A percentile compares a stretch with the other conserved stretches of the same genome.
phyloP scores from a whole-genome alignment of 2,329 filamentous ascomycete species.

The Neobulgaria alba region DNA sequence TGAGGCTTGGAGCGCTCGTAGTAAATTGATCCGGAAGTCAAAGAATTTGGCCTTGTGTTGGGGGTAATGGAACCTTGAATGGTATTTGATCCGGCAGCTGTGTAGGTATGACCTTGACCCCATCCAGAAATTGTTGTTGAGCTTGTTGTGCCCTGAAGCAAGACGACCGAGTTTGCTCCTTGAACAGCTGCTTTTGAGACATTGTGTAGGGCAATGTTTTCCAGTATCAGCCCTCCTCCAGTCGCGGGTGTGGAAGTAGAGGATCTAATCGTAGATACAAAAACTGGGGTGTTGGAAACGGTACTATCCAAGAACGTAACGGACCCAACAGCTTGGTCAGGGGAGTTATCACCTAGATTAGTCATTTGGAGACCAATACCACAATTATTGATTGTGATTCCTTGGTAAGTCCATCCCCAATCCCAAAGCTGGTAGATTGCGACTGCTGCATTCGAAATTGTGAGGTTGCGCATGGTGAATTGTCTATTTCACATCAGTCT shows the following conservation, averaged over 20 bases:
- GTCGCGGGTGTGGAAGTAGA: conserved; percentile 45
- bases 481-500: conserved; percentile 26
- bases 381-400: conserved; percentile 43
- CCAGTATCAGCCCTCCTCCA: conserved; percentile 71
- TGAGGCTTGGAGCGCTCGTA: conserved; percentile 44
- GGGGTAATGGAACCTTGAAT: conserved; percentile 33
- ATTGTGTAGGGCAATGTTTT: conserved; percentile 73
- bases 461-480: conserved; percentile 34
- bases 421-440: conserved; percentile 50
- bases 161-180: conserved; percentile 49
- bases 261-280: conserved; percentile 39
- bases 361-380: conserved; percentile 42
- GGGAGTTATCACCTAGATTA: conserved; percentile 29
- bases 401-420: conserved; percentile 50
- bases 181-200: conserved; percentile 56
- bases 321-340: conserved; percentile 41
- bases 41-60: conserved; percentile 29
- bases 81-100: conserved; percentile 33
- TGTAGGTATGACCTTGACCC: conserved; percentile 69
- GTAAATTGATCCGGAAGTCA: conserved; percentile 37
- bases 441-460: conserved; percentile 35
- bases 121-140: conserved; percentile 52
- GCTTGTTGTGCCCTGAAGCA: conserved; percentile 61
- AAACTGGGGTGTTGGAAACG: conserved; percentile 41
- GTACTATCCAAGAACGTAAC: conserved; percentile 48